A percentile compares a stretch with the other conserved stretches of the same genome.
phyloP scores from a whole-genome alignment of 768 basidiomycete genomes.

The Vararia minispora region DNA sequence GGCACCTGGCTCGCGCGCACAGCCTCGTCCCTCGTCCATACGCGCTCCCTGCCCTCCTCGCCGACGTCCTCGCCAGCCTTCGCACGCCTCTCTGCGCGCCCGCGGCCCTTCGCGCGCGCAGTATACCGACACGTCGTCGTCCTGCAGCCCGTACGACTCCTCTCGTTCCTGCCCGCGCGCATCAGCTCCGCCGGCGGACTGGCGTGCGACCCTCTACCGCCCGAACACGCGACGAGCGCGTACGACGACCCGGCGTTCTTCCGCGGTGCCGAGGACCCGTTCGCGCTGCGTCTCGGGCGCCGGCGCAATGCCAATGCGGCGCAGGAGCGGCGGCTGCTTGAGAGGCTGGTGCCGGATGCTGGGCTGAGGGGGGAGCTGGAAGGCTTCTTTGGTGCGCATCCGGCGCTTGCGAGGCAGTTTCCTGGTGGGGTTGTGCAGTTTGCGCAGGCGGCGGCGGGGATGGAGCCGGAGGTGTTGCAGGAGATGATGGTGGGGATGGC shows the following conservation, averaged over 20 bases:
- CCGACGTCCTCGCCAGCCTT: constrained; percentile 22
- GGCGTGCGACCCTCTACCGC: constrained; percentile 84
- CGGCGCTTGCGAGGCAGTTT: constrained; percentile 41
- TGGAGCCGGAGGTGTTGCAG: constrained; percentile 12
- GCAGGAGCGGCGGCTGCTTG: constrained; percentile 42
- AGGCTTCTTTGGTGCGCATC: constrained; percentile 48
- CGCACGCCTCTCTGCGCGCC: constrained; percentile 24
- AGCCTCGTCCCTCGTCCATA: constrained; percentile 29
- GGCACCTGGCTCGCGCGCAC: constrained; percentile 63
- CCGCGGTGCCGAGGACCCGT: constrained; percentile 43
- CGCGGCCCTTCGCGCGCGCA: constrained; percentile 33
- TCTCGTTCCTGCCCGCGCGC: constrained; percentile 59
- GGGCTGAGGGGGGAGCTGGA: constrained; percentile 47
- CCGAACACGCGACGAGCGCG: constrained; percentile 38
- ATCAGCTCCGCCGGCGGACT: constrained; percentile 44
- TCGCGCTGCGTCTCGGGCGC: constrained; percentile 19
- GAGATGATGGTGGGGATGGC: constrained; percentile 8
- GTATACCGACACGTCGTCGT: constrained; percentile 71
- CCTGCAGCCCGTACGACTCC: constrained; percentile 47
- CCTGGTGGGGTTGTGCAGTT: constrained; percentile 55
- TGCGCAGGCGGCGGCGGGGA: constrained; percentile 10
- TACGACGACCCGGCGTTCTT: constrained; percentile 82
- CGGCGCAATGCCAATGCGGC: constrained; percentile 33
- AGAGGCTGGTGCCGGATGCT: constrained; percentile 45
- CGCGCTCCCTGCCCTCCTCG: constrained; percentile 22